phyloP scores from a whole-genome alignment of 2,329 filamentous ascomycete genomes.

The Colletotrichum sp. region DNA sequence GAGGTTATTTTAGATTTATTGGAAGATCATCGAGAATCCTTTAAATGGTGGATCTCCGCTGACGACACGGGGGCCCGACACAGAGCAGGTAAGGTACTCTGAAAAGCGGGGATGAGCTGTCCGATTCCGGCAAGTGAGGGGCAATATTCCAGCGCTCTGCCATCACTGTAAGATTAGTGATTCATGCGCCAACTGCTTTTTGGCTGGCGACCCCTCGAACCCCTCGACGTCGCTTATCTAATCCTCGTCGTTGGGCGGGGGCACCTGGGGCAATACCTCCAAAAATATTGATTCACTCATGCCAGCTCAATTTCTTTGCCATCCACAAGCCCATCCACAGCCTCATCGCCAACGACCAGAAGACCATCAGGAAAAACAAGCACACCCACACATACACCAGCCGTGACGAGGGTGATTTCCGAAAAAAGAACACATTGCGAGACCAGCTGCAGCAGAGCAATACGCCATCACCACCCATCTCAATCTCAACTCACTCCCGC shows the following conservation, averaged over 20 bases:
- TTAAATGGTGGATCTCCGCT: slow-evolving; percentile 9
- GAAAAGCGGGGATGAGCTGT: neutral
- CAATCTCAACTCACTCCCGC: neutral
- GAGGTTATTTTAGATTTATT: slow-evolving; percentile 19
- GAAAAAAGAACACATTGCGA: slow-evolving; percentile 2
- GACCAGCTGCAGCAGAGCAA: neutral
- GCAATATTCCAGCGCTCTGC: slow-evolving; percentile 8
- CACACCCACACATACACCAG: neutral
- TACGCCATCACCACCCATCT: slow-evolving; percentile 1
- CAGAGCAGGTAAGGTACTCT: neutral
- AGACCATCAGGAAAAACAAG: neutral
- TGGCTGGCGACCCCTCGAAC: neutral
- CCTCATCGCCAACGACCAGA: neutral
- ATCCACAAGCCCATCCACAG: slow-evolving; percentile 15
- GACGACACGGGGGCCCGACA: slow-evolving; percentile 5
- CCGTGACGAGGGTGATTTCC: neutral
- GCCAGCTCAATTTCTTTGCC: slow-evolving; percentile 13
- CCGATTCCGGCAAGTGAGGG: slow-evolving; percentile 9
- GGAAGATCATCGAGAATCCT: slow-evolving; percentile 15
- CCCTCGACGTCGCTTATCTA: slow-evolving; percentile 15
- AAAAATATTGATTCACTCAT: slow-evolving; percentile 19
- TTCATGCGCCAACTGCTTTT: slow-evolving; percentile 3
- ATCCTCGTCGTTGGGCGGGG: slow-evolving; percentile 10
- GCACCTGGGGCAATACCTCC: neutral
- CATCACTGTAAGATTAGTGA: slow-evolving; percentile 12